phyloP scores from a whole-genome alignment of 78 protist genomes.

The Cyanophora paradoxa region DNA sequence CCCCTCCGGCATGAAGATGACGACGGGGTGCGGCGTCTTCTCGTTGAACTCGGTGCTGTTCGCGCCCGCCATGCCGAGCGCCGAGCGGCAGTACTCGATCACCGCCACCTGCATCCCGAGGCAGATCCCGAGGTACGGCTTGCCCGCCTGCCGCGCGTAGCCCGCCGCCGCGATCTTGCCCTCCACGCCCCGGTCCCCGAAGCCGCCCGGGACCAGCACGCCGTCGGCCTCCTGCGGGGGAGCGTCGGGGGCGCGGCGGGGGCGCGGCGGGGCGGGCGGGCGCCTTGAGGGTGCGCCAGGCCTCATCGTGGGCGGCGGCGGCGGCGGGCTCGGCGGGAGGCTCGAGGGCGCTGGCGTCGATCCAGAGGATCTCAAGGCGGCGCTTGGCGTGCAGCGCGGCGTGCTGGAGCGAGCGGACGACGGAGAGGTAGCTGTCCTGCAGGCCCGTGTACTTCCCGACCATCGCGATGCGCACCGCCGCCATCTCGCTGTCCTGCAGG shows the following conservation, averaged over 20 bases:
- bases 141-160: constrained; percentile 71
- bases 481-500: not conserved
- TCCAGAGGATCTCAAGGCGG: not conserved
- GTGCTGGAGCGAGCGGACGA: constrained; percentile 28
- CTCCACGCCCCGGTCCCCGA: constrained; percentile 90
- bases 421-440: constrained; percentile 80
- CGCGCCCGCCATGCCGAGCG: constrained; percentile 58
- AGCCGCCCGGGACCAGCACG: constrained; percentile 96
- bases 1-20: constrained; percentile 89
- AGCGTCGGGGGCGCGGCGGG: no score
- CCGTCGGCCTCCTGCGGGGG: constrained; percentile 52
- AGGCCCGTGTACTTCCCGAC: constrained; percentile 91
- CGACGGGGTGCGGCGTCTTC: not conserved
- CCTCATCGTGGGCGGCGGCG: no score
- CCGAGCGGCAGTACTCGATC: constrained; percentile 55
- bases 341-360: no score
- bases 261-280: not conserved
- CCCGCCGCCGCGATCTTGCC: constrained; percentile 81
- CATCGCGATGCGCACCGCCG: constrained; percentile 42
- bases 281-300: no score
- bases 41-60: constrained; percentile 36
- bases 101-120: constrained; percentile 92
- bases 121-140: constrained; percentile 91
- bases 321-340: no score
- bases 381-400: constrained; percentile 1